A percentile compares a stretch with the other conserved stretches of the same genome.
phyloP scores from a whole-genome alignment of 805 yeast species.

The Yarrowia osloensis region DNA sequence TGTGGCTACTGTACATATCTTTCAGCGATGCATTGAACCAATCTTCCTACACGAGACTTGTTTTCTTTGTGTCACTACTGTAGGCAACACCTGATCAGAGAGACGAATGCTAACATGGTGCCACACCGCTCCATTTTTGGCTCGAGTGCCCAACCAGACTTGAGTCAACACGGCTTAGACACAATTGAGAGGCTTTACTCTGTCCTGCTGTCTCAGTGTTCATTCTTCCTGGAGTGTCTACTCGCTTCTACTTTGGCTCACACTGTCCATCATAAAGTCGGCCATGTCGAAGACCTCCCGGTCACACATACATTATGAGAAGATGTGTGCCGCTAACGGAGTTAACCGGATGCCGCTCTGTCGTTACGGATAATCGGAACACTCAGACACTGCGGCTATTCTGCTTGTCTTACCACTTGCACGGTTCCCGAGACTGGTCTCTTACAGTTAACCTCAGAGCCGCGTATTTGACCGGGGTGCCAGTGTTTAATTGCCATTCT shows the following conservation, averaged over 20 bases:
- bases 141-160: neutral
- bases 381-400: neutral
- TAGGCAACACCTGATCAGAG: neutral
- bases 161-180: neutral
- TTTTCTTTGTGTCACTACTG: neutral
- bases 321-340: too few species aligned
- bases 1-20: too few species aligned
- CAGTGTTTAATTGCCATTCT: neutral
- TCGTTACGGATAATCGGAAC: neutral
- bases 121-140: neutral
- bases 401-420: neutral
- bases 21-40: too few species aligned
- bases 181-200: neutral
- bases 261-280: neutral
- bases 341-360: too few species aligned
- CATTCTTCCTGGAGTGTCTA: neutral
- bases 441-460: conserved; percentile 18
- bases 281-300: too few species aligned
- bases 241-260: neutral
- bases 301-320: too few species aligned
- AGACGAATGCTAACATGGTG: neutral
- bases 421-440: neutral
- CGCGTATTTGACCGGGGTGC: conserved; percentile 8
- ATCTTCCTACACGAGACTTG: too few species aligned
- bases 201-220: neutral